Evolutionary conservation across 1,139 yeast genomes (phyloP).

Genomic region (Diutina pseudorugosa): DNA sequence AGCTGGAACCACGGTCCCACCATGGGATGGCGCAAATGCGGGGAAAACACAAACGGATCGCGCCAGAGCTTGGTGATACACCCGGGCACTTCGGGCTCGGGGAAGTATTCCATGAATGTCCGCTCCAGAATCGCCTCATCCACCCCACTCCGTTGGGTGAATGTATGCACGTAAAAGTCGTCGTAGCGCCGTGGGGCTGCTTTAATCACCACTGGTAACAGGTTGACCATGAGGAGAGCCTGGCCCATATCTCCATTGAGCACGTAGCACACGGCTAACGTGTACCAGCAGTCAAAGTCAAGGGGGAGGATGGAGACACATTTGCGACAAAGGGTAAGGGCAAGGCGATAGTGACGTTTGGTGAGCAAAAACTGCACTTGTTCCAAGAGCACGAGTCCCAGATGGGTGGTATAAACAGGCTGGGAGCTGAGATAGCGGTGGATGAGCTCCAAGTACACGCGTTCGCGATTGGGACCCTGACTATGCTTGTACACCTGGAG

Average conservation of each 20-base stretch:
- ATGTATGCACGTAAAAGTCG: not conserved
- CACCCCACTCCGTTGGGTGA: not conserved
- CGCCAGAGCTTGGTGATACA: constrained; percentile 16
- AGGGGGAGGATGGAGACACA: constrained; percentile 25
- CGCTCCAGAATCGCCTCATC: not conserved
- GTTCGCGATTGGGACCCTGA: constrained; percentile 16
- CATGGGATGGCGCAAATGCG: constrained; percentile 20
- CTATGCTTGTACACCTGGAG: constrained; percentile 19
- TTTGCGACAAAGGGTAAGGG: constrained; percentile 20
- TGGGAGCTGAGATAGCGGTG: constrained; percentile 12
- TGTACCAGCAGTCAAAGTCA: constrained; percentile 32
- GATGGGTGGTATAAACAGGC: constrained; percentile 16
- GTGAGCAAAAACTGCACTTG: constrained; percentile 28
- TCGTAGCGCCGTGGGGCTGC: not conserved
- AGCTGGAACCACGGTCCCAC: constrained; percentile 26
- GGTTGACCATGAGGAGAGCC: constrained; percentile 24
- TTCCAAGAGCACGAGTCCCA: constrained; percentile 24
- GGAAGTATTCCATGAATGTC: not conserved
- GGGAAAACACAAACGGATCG: constrained; percentile 15
- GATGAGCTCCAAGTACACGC: constrained; percentile 16
- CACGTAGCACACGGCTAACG: constrained; percentile 22
- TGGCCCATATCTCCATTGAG: constrained; percentile 17
- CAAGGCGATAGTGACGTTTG: constrained; percentile 15
- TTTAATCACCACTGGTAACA: constrained; percentile 18
- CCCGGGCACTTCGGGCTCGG: not conserved